Evolutionary conservation across 352 stramenopile species (phyloP), one percentile per base, ranked within the genome.

Genomic region (Phytophthora quininea): DNA sequence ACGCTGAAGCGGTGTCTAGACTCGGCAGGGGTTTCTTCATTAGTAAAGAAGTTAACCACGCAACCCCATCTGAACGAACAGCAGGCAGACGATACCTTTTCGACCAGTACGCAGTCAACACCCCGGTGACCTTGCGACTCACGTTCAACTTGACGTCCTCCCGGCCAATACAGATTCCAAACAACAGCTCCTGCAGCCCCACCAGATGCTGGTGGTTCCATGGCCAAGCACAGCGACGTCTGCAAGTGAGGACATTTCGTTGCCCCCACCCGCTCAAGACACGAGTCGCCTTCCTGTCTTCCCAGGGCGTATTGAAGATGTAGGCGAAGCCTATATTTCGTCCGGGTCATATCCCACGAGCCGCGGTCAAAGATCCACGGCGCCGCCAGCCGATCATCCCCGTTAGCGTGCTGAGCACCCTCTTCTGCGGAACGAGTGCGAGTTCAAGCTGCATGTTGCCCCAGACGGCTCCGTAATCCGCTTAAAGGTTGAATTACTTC

Each of bases 341-440:
- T 80, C 0, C 35, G 49, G 1, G 31, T 63, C 56, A 76, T 59
- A 47, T 75, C 72, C 64, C 60, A 73, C 3, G 58, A 59, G 1
- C 73, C 64, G 7, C 68, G 60, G 32, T 80, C 58, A 15, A 75
- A 70, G 24, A 73, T 76, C 54, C 68, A 80, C 10, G 69, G 64
- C 6, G 62, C 31, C n/a, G 52, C 50, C 1, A 71, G 35, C 0
- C 54, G 48, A 1, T 58, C 29, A 11, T 57, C 47, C 3, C 55
- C 60, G 42, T 80, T 75, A 1, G 62, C 60, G 33, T 77, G 62
- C 55, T 77, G 61, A 0, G 58, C 57, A 24, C 0, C 53, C 72
- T 5, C 72, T 64, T 4, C 64, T 63, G 0, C 60, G 50, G 15
- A 75, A 75, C 1, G 52, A 40, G 10, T 11, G 6, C 6, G 10